These are phyloP conservation scores for Penicillium sp. DNA, from an alignment of 2,329 filamentous ascomycete genomes.

Conservation along the genomic window DNA sequence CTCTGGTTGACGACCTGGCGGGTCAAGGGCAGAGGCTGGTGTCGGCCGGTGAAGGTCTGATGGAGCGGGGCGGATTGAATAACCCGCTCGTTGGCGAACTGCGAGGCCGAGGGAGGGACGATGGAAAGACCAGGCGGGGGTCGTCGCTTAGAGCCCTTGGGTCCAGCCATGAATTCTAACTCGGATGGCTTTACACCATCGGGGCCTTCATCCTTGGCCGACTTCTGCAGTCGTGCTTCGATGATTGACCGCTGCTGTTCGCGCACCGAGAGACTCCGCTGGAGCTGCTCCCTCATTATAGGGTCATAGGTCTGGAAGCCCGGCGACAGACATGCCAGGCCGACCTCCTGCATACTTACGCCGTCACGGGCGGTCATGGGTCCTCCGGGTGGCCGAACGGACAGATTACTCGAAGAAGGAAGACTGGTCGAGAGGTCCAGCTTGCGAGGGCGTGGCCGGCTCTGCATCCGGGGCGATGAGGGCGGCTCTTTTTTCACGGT, in stretches of 20 bases:
- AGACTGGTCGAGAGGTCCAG: conserved; percentile 51
- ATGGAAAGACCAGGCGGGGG: conserved; percentile 89
- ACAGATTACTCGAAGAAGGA: conserved; percentile 51
- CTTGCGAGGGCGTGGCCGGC: conserved; percentile 49
- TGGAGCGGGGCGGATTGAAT: conserved; percentile 95
- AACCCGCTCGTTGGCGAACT: conserved; percentile 91
- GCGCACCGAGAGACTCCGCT: conserved; percentile 88
- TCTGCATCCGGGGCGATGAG: conserved; percentile 75
- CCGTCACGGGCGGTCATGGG: conserved; percentile 78
- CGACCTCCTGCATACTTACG: conserved; percentile 86
- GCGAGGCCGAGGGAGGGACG: conserved; percentile 87
- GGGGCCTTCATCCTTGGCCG: conserved; percentile 75
- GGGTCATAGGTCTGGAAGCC: conserved; percentile 96
- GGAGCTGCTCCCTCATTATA: conserved; percentile 92
- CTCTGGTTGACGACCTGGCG: conserved; percentile 80
- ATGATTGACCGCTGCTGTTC: conserved; percentile 96
- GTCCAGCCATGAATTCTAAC: conserved; percentile 43
- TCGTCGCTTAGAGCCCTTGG: conserved; percentile 53
- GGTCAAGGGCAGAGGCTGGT: conserved; percentile 75
- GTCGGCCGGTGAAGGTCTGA: conserved; percentile 91
- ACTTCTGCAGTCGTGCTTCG: conserved; percentile 85
- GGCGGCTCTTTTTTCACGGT: conserved; percentile 94
- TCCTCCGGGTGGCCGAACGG: conserved; percentile 69
- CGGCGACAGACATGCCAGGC: conserved; percentile 89
- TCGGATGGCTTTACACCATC: conserved; percentile 62